Base-by-base conservation (phyloP, 208 protist genomes). In the Zelonia costaricensis region DNA sequence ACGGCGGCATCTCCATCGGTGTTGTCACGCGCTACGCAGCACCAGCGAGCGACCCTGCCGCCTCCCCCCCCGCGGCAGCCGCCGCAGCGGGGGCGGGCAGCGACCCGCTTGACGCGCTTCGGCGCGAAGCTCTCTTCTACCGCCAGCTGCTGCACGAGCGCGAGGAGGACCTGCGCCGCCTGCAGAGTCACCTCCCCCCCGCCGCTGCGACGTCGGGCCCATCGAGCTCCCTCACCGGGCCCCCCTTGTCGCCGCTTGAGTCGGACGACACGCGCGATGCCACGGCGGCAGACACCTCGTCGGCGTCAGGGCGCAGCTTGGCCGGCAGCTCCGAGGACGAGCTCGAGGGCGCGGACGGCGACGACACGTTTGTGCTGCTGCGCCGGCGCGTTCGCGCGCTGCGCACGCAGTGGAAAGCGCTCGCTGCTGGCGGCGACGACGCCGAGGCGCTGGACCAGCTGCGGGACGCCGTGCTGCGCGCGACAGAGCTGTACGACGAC, bases 101-200 rank as follows among this genome's bases (percentile, higher is more conserved):
- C 22, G 22, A 9, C 0, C 5, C 33, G 15, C 33, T 28, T 18
- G 13, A 45, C 10, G 23, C 36, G 31, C 57, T 72, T 3, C 40
- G 39, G 9, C 66, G 55, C 7, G 57, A 72, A 42, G 57, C 13
- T 9, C 43, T 9, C 48, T 61, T 44, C 23, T 72, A 65, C 36
- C 57, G 57, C 25, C 40, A 54, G 22, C 49, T 72, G n/a, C 57
- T 72, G 49, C 42, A 45, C 16, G 57, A 65, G 42, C 66, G 66
- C 0, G 49, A 72, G 35, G 45, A 72, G 16, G 40, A 72, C 27
- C 44, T 72, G 18, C 42, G 30, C 42, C 30, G 51, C 4, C 20
- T 65, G 39, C 55, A 55, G 47, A 20, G 12, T 4, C 45, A 25
- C 5, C 4, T 30, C 6, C 20, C 53, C 0, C 0, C n/a, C n/a